phyloP scores from a whole-genome alignment of 768 basidiomycete genomes.

The Boletus huronensis region DNA sequence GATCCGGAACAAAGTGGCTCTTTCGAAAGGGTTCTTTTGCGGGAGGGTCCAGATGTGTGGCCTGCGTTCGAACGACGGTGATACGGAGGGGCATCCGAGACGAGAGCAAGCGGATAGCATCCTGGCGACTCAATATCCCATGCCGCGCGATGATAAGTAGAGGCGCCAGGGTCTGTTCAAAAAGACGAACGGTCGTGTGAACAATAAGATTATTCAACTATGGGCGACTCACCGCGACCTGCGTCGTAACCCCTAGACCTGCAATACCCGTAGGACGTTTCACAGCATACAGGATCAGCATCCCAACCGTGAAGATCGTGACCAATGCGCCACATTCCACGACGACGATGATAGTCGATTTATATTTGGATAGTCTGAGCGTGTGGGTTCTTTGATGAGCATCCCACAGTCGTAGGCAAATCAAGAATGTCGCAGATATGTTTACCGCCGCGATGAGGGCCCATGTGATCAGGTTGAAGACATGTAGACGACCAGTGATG shows the following conservation, averaged over 20 bases:
- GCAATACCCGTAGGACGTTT: constrained; percentile 6
- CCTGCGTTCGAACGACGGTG: constrained; percentile 10
- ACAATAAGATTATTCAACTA: not conserved
- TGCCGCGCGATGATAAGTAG: constrained; percentile 19
- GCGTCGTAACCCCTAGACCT: constrained; percentile 18
- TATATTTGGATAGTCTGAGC: constrained; percentile 9
- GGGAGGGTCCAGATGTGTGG: constrained; percentile 3
- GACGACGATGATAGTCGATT: constrained; percentile 15
- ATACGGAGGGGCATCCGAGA: constrained; percentile 15
- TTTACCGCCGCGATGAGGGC: constrained; percentile 18
- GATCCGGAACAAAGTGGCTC: not conserved
- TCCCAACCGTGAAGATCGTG: constrained; percentile 9
- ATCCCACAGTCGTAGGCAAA: constrained; percentile 16
- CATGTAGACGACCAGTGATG: not conserved
- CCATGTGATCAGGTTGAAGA: constrained; percentile 14
- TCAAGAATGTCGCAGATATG: constrained; percentile 13
- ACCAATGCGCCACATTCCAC: constrained; percentile 24
- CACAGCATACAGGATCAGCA: constrained; percentile 14
- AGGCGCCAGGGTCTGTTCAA: constrained; percentile 11
- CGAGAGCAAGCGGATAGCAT: not conserved
- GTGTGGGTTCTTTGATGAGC: not conserved
- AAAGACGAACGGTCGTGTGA: not conserved
- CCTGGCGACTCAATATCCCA: constrained; percentile 6
- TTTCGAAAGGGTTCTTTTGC: not conserved
- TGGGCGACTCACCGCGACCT: constrained; percentile 14